phyloP scores from a whole-genome alignment of 176 grass and related monocot genomes.

The Tillandsia fasciculata region DNA sequence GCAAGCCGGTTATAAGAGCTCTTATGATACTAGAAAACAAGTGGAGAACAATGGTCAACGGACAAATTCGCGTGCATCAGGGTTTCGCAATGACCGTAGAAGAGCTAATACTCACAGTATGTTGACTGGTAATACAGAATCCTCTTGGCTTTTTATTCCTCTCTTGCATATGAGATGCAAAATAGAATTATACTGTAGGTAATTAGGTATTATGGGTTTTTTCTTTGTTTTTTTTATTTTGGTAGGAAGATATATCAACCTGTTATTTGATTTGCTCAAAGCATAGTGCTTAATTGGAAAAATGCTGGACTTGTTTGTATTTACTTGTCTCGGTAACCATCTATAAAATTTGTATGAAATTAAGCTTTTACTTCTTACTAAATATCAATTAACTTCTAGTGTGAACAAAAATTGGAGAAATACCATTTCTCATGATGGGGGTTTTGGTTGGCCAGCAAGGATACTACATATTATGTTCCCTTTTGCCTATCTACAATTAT shows the following conservation, averaged over 20 bases:
- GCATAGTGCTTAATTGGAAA: too few species aligned
- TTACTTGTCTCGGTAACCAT: too few species aligned
- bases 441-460: too few species aligned
- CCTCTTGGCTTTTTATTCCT: conserved; percentile 8
- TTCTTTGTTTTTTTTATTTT: too few species aligned
- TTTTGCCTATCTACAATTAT: too few species aligned
- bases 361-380: too few species aligned
- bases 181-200: neutral
- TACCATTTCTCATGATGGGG: too few species aligned
- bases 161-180: neutral
- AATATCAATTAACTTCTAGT: too few species aligned
- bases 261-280: neutral
- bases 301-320: too few species aligned
- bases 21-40: conserved; percentile 24
- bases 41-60: conserved; percentile 32
- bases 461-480: too few species aligned
- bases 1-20: conserved; percentile 35
- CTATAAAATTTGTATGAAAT: too few species aligned
- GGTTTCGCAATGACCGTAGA: conserved; percentile 29
- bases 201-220: neutral
- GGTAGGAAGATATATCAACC: neutral
- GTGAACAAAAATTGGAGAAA: too few species aligned
- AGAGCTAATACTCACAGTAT: conserved; percentile 27
- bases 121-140: conserved; percentile 33
- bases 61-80: conserved; percentile 32